Evolutionary conservation across 1,139 yeast genomes (phyloP).

Genomic region (Tardiomyces blankii): DNA sequence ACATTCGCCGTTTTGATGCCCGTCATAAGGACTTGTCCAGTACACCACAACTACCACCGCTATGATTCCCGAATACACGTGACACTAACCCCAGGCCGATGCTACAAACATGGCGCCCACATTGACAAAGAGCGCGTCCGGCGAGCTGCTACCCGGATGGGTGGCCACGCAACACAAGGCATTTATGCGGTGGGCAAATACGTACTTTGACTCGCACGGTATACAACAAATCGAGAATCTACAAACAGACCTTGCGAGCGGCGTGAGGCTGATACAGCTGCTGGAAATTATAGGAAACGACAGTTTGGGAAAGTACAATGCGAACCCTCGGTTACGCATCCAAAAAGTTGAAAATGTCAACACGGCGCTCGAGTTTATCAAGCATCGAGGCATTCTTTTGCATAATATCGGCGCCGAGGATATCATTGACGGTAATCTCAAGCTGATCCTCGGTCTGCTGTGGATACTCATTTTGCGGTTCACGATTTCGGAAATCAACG

Average conservation of each 20-base stretch:
- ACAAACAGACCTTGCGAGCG: slow-evolving; percentile 22
- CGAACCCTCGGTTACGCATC: slow-evolving; percentile 40
- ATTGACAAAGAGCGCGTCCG: not conserved
- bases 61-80: no score
- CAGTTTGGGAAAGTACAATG: slow-evolving; percentile 27
- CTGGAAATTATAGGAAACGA: slow-evolving; percentile 30
- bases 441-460: slow-evolving; percentile 50
- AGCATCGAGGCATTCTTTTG: slow-evolving; percentile 41
- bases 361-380: slow-evolving; percentile 44
- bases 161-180: slow-evolving; percentile 31
- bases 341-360: slow-evolving; percentile 56
- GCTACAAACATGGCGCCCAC: not conserved
- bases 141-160: slow-evolving; percentile 23
- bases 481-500: slow-evolving; percentile 35
- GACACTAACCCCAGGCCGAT: not conserved
- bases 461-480: slow-evolving; percentile 52
- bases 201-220: slow-evolving; percentile 21
- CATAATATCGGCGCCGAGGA: slow-evolving; percentile 59
- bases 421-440: slow-evolving; percentile 51
- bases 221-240: slow-evolving; percentile 21
- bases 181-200: slow-evolving; percentile 30
- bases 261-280: slow-evolving; percentile 27
- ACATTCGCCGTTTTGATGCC: no score
- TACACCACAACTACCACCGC: no score
- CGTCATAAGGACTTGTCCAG: no score